These are phyloP conservation scores for Teunomyces panamensis DNA, from an alignment of 805 yeast species.

Conservation along the genomic window DNA sequence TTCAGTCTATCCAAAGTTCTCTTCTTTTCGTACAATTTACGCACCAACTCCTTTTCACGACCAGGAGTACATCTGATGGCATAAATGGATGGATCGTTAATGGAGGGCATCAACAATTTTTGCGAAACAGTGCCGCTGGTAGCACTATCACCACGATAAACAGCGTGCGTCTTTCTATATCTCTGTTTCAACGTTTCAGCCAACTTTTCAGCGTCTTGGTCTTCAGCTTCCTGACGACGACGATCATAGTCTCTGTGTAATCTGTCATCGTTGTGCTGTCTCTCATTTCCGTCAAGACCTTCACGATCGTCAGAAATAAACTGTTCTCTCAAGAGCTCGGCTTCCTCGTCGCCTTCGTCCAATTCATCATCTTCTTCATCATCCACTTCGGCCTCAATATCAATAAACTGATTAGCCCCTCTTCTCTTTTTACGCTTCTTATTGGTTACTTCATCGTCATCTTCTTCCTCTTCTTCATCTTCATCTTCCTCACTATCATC, in stretches of 20 bases:
- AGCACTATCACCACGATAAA: slow-evolving; percentile 81
- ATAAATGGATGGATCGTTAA: slow-evolving; percentile 94
- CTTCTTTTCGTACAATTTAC: slow-evolving; percentile 80
- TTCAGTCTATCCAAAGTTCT: slow-evolving; percentile 70
- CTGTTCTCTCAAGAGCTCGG: slow-evolving; percentile 81
- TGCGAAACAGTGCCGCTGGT: slow-evolving; percentile 71
- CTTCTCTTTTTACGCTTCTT: slow-evolving; percentile 46
- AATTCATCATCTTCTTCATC: slow-evolving; percentile 94
- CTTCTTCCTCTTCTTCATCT: slow-evolving; percentile 51
- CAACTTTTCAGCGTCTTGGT: slow-evolving; percentile 90
- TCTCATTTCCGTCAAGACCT: slow-evolving; percentile 28
- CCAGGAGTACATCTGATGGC: slow-evolving; percentile 94
- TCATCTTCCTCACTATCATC: slow-evolving; percentile 47
- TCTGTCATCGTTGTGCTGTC: slow-evolving; percentile 58
- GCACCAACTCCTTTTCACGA: slow-evolving; percentile 85
- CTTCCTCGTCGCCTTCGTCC: slow-evolving; percentile 86
- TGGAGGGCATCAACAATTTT: slow-evolving; percentile 88
- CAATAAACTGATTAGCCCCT: slow-evolving; percentile 79
- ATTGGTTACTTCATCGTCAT: slow-evolving; percentile 50
- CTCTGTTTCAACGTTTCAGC: slow-evolving; percentile 91
- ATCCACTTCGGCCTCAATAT: slow-evolving; percentile 98
- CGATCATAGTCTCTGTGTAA: slow-evolving; percentile 90
- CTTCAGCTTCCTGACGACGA: slow-evolving; percentile 79
- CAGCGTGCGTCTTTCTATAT: slow-evolving; percentile 82
- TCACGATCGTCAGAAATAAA: slow-evolving; percentile 74